A percentile compares a stretch with the other conserved stretches of the same genome.
phyloP scores from a whole-genome alignment of 2,329 filamentous ascomycete species.

The Cercospora beticola region DNA sequence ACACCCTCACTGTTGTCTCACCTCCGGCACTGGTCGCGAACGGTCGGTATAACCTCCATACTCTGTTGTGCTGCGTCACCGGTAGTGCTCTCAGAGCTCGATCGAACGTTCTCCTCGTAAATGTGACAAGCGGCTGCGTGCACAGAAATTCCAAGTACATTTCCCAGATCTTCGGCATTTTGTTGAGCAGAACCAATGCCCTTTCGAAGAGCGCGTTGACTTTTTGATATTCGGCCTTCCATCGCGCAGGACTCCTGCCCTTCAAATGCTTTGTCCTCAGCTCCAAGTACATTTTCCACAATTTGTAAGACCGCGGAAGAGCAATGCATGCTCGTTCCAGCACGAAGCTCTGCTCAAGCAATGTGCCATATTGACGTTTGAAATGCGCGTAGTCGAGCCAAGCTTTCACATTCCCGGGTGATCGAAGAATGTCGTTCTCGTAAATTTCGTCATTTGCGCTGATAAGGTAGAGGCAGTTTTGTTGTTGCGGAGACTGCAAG shows the following conservation, averaged over 20 bases:
- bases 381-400: constrained; percentile 94
- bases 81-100: constrained; percentile 86
- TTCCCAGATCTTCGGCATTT: constrained; percentile 98
- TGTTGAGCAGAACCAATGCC: constrained; percentile 89
- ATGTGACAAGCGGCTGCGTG: constrained; percentile 86
- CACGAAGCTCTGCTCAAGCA: constrained; percentile 80
- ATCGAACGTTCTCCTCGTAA: constrained; percentile 85
- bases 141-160: constrained; percentile 92
- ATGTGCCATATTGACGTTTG: constrained; percentile 81
- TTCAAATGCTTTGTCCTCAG: constrained; percentile 68
- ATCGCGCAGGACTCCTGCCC: constrained; percentile 78
- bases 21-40: constrained; percentile 91
- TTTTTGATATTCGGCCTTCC: constrained; percentile 80
- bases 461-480: constrained; percentile 50
- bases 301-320: constrained; percentile 91
- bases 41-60: constrained; percentile 87
- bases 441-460: constrained; percentile 89
- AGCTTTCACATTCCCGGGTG: constrained; percentile 81
- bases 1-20: constrained; percentile 86
- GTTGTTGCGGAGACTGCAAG: constrained; percentile 17
- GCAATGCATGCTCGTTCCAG: constrained; percentile 89
- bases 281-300: constrained; percentile 96
- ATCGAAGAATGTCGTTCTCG: constrained; percentile 90
- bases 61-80: constrained; percentile 89
- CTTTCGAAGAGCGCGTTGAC: constrained; percentile 94